These are phyloP conservation scores for Raphanus hybrid DNA, from an alignment of 441 rosid genomes.

Conservation along the genomic window DNA sequence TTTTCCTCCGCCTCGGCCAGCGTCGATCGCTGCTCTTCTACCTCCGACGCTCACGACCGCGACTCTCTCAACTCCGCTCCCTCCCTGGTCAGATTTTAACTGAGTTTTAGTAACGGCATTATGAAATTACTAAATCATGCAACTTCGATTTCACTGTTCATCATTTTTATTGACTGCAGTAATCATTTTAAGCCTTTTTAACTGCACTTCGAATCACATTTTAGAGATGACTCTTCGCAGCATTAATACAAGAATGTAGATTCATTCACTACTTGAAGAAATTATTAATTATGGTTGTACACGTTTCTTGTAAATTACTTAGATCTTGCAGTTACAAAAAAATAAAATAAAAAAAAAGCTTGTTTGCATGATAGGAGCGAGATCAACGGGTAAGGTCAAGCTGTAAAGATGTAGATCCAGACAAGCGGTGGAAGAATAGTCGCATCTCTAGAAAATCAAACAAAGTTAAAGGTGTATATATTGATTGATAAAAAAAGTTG, in stretches of 20 bases:
- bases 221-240: conserved; percentile 7
- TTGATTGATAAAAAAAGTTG: conserved; percentile 9
- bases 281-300: too few species aligned
- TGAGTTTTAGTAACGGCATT: conserved; percentile 27
- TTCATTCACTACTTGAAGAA: too few species aligned
- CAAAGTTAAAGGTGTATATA: conserved; percentile 62
- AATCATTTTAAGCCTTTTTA: neutral
- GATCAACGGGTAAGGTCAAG: conserved; percentile 58
- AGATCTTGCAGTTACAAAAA: conserved; percentile 9
- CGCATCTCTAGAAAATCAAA: conserved; percentile 60
- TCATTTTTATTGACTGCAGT: neutral
- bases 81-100: conserved; percentile 47
- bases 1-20: conserved; percentile 91
- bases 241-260: neutral
- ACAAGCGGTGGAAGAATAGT: conserved; percentile 58
- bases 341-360: neutral
- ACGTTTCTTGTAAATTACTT: conserved; percentile 10
- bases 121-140: too few species aligned
- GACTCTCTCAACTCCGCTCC: conserved; percentile 69
- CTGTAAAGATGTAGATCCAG: conserved; percentile 61
- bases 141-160: conserved; percentile 20
- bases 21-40: conserved; percentile 90
- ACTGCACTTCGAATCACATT: conserved; percentile 10
- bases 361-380: conserved; percentile 51
- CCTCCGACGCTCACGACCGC: conserved; percentile 78